Evolutionary conservation across 2,329 filamentous ascomycete genomes (phyloP).

Genomic region (Beauveria bassiana): DNA sequence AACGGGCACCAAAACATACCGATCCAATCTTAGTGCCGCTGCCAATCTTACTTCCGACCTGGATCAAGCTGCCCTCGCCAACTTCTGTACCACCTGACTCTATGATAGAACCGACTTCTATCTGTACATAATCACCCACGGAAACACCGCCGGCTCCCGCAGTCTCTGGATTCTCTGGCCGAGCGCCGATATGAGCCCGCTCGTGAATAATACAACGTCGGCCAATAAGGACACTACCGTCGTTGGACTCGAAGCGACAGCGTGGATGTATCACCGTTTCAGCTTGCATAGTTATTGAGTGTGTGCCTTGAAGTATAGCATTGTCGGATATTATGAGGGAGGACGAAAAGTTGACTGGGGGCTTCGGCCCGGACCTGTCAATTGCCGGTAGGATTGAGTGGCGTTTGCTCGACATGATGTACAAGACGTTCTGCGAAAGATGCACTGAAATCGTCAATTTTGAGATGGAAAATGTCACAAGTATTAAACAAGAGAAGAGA

Average conservation of each 20-base stretch:
- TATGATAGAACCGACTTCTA: slow-evolving; percentile 53
- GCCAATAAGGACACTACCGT: slow-evolving; percentile 73
- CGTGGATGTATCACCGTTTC: slow-evolving; percentile 83
- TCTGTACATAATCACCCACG: slow-evolving; percentile 52
- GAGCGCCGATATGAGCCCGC: slow-evolving; percentile 47
- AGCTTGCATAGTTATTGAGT: slow-evolving; percentile 70
- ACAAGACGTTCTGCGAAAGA: background rate
- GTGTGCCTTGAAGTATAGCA: slow-evolving; percentile 58
- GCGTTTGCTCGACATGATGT: slow-evolving; percentile 39
- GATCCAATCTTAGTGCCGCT: slow-evolving; percentile 55
- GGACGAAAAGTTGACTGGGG: slow-evolving; percentile 54
- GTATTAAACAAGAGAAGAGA: background rate
- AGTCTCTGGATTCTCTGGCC: slow-evolving; percentile 19
- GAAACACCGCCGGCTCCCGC: slow-evolving; percentile 40
- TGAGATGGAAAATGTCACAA: background rate
- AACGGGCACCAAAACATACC: slow-evolving; percentile 34
- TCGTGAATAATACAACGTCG: slow-evolving; percentile 79
- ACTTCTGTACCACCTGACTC: slow-evolving; percentile 56
- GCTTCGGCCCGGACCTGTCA: slow-evolving; percentile 47
- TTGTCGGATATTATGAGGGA: slow-evolving; percentile 55
- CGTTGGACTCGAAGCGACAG: slow-evolving; percentile 66
- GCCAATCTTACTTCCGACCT: slow-evolving; percentile 53
- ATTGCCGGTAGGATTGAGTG: slow-evolving; percentile 48
- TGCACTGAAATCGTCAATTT: background rate
- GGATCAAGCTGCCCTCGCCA: slow-evolving; percentile 52